A percentile compares a stretch with the other conserved stretches of the same genome.
Conservation (phyloP, 208 protist species). For the Angomonas deanei region DNA sequence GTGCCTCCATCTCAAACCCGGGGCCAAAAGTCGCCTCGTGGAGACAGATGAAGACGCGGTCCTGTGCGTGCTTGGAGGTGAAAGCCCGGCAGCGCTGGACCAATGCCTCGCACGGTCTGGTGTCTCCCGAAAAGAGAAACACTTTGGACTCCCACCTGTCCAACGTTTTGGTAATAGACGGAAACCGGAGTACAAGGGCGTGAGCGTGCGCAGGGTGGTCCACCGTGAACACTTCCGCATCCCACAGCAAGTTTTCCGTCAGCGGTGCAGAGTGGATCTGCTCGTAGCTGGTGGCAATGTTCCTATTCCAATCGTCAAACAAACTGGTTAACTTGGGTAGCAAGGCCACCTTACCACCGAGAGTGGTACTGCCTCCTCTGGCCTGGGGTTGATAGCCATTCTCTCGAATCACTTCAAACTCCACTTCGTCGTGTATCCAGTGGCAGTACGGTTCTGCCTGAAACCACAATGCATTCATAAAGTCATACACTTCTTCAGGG, state of each 20-base stretch:
- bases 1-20: constrained; percentile 72
- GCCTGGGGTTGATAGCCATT: not conserved
- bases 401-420: constrained; percentile 37
- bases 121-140: constrained; percentile 91
- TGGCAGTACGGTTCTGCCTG: constrained; percentile 20
- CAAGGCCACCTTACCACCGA: not conserved
- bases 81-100: constrained; percentile 58
- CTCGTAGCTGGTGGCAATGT: not conserved
- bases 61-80: not conserved
- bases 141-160: constrained; percentile 24
- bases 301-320: constrained; percentile 1
- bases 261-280: not conserved
- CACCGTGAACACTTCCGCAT: constrained; percentile 66
- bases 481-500: constrained; percentile 70
- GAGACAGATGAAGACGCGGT: constrained; percentile 70
- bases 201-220: constrained; percentile 85
- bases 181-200: constrained; percentile 79
- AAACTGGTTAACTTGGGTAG: not conserved
- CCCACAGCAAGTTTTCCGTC: constrained; percentile 24
- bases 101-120: constrained; percentile 61
- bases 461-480: constrained; percentile 51
- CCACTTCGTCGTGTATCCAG: constrained; percentile 49
- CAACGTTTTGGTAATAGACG: not conserved
- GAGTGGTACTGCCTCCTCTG: not conserved
- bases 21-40: constrained; percentile 94